phyloP scores from a whole-genome alignment of 1,284 basidiomycete species.

The Coniferiporia weirii region DNA sequence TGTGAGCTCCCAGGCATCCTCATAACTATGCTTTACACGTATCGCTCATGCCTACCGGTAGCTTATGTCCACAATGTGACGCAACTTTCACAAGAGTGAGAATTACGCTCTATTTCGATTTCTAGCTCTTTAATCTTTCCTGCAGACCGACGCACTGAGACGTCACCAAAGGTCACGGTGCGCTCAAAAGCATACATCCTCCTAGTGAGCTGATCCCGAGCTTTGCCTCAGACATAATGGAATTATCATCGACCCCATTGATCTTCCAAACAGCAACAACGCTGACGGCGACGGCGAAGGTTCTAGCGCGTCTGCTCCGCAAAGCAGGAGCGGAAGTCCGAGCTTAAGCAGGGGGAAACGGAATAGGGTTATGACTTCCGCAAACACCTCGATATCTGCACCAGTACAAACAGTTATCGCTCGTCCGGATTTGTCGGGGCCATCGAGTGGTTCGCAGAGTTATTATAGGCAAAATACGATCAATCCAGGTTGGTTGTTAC shows the following conservation, averaged over 20 bases:
- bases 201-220: constrained; percentile 6
- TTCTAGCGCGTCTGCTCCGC: constrained; percentile 28
- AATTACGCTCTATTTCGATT: constrained; percentile 20
- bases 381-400: constrained; percentile 24
- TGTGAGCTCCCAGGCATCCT: constrained; percentile 33
- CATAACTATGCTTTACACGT: constrained; percentile 16
- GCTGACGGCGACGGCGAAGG: constrained; percentile 29
- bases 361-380: not conserved
- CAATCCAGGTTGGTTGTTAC: constrained; percentile 29
- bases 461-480: constrained; percentile 62
- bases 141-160: constrained; percentile 53
- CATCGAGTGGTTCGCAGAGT: constrained; percentile 39
- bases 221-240: constrained; percentile 54
- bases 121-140: constrained; percentile 17
- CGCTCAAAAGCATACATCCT: constrained; percentile 18
- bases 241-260: constrained; percentile 51
- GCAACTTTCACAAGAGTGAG: constrained; percentile 70
- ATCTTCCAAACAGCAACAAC: constrained; percentile 25
- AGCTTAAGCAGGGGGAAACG: not conserved
- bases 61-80: constrained; percentile 70
- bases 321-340: constrained; percentile 12
- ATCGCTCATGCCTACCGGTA: constrained; percentile 26
- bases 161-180: constrained; percentile 66
- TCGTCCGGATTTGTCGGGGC: constrained; percentile 28
- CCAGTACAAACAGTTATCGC: constrained; percentile 32